Evolutionary conservation across 345 rosid species (phyloP).

Genomic region (Bruguiera sexangula): DNA sequence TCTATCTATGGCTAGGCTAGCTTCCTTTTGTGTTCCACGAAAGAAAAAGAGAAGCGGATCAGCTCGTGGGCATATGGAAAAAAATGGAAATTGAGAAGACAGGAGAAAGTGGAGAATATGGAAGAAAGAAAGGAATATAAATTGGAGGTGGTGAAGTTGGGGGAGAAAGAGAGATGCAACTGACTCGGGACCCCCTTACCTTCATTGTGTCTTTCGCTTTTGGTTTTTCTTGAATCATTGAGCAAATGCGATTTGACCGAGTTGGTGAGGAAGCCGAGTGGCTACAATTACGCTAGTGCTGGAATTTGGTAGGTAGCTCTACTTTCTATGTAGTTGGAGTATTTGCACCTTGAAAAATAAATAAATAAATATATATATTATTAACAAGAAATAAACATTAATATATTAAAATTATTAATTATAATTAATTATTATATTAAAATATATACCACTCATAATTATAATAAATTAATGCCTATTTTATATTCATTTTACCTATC

Average conservation of each 20-base stretch:
- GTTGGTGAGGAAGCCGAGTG: constrained; percentile 45
- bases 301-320: constrained; percentile 48
- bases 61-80: too few relatives aligned
- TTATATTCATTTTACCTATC: too few relatives aligned
- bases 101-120: not conserved
- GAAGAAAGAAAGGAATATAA: not conserved
- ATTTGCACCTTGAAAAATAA: not conserved
- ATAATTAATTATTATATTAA: too few relatives aligned
- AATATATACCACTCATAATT: too few relatives aligned
- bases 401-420: too few relatives aligned
- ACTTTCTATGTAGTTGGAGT: constrained; percentile 13
- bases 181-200: constrained; percentile 27
- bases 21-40: too few relatives aligned
- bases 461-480: too few relatives aligned
- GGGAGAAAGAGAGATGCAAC: constrained; percentile 10
- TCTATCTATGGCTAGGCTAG: too few relatives aligned
- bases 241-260: constrained; percentile 27
- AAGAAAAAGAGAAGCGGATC: not conserved
- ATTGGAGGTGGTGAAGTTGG: not conserved
- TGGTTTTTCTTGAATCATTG: not conserved
- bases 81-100: not conserved
- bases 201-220: not conserved
- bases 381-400: too few relatives aligned
- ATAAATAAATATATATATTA: too few relatives aligned
- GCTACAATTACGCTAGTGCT: constrained; percentile 38